phyloP scores from a whole-genome alignment of 2,329 filamentous ascomycete genomes.

The Graphium sp. region DNA sequence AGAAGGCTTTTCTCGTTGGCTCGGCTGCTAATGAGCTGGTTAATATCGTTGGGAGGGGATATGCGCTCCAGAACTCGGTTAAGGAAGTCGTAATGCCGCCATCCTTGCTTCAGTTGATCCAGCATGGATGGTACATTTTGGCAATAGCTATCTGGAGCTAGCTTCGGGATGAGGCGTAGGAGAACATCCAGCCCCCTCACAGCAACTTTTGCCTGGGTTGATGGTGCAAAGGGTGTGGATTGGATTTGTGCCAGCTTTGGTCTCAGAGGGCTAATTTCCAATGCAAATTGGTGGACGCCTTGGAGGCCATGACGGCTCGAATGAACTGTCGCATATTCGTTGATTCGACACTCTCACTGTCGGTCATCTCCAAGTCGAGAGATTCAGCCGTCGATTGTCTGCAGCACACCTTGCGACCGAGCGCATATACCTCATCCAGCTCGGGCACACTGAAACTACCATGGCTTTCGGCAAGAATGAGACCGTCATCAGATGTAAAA shows the following conservation, averaged over 20 bases:
- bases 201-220: conserved; percentile 1
- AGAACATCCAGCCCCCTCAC: too few relatives aligned
- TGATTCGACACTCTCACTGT: conserved; percentile 21
- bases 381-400: conserved; percentile 15
- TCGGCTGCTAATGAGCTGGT: too few relatives aligned
- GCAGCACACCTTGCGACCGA: conserved; percentile 50
- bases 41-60: too few relatives aligned
- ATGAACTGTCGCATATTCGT: conserved; percentile 41
- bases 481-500: conserved; percentile 56
- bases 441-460: conserved; percentile 59
- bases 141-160: too few relatives aligned
- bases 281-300: conserved; percentile 33
- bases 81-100: too few relatives aligned
- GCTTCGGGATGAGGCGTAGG: too few relatives aligned
- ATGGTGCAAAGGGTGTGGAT: conserved; percentile 3
- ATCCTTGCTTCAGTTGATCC: too few relatives aligned
- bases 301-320: conserved; percentile 40
- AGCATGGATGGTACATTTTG: too few relatives aligned
- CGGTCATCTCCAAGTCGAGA: conserved; percentile 25
- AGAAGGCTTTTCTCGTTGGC: too few relatives aligned
- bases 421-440: conserved; percentile 56
- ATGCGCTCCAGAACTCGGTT: too few relatives aligned
- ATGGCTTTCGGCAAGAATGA: conserved; percentile 68
- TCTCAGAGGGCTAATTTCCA: conserved; percentile 32
- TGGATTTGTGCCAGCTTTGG: neutral